Conservation (phyloP, 495 filamentous ascomycete genomes). For the Penicillium parvum region DNA sequence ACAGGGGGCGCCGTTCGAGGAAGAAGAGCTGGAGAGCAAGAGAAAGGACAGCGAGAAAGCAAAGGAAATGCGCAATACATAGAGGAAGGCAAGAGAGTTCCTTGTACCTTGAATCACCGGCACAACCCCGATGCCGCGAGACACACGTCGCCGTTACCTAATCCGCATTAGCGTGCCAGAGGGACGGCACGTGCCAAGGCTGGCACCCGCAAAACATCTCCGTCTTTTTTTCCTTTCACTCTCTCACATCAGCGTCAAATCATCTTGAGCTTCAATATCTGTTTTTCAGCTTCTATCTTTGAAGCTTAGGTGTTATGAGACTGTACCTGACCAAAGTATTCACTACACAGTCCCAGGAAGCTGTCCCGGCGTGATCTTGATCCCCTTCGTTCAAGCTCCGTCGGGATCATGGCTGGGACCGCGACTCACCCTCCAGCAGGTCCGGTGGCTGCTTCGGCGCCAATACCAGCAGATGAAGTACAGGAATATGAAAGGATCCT, state of each 20-base stretch:
- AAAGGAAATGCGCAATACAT: conserved; percentile 17
- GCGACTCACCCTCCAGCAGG: conserved; percentile 35
- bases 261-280: not conserved
- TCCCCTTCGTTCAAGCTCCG: conserved; percentile 9
- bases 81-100: conserved; percentile 1
- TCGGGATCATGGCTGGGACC: conserved; percentile 35
- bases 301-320: conserved; percentile 2
- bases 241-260: not conserved
- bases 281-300: not conserved
- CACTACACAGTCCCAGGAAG: not conserved
- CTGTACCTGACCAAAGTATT: not conserved
- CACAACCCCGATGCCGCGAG: conserved; percentile 10
- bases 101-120: too few relatives aligned
- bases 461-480: conserved; percentile 30
- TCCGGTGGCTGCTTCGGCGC: conserved; percentile 26
- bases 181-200: conserved; percentile 2
- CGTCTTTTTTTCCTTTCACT: conserved; percentile 14
- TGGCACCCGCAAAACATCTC: conserved; percentile 1
- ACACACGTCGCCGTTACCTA: conserved; percentile 13
- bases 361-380: conserved; percentile 2
- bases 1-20: conserved; percentile 1
- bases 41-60: conserved; percentile 2
- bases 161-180: conserved; percentile 13
- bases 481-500: conserved; percentile 69
- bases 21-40: conserved; percentile 5